Conservation (phyloP, 305 asterid genomes). For the Fraxinus albicans region DNA sequence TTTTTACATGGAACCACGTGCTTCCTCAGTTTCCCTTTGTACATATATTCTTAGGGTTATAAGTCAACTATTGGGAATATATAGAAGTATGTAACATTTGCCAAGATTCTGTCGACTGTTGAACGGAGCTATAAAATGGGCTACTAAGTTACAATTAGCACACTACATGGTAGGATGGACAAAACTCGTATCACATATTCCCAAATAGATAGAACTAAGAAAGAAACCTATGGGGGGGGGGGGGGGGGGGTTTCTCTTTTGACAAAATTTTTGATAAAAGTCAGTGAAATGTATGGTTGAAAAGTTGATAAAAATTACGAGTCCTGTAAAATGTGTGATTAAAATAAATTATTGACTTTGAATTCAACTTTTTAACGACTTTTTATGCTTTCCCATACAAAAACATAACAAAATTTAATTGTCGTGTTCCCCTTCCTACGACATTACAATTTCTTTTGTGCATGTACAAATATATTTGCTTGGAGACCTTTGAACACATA, state of each 20-base stretch:
- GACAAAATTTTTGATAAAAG: background rate
- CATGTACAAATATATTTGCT: background rate
- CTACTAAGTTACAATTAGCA: background rate
- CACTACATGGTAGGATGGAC: background rate
- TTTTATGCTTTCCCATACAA: too few relatives aligned
- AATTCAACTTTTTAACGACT: too few relatives aligned
- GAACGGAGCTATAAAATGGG: background rate
- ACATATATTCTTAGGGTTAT: background rate
- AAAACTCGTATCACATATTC: background rate
- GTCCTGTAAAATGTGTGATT: too few relatives aligned
- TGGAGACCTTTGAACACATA: background rate
- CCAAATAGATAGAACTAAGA: background rate
- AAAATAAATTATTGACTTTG: too few relatives aligned
- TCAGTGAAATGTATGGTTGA: too few relatives aligned
- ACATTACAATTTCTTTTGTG: background rate
- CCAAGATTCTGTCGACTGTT: background rate
- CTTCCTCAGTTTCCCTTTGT: background rate
- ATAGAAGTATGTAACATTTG: background rate
- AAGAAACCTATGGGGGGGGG: background rate
- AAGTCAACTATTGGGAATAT: background rate
- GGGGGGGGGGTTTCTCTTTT: too few relatives aligned
- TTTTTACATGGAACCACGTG: background rate
- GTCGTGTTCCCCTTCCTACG: background rate
- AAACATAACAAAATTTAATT: too few relatives aligned
- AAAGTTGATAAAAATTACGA: too few relatives aligned